Evolutionary conservation across 192 early-diverging fungal genomes (phyloP).

Genomic region (Coemansia sp.): DNA sequence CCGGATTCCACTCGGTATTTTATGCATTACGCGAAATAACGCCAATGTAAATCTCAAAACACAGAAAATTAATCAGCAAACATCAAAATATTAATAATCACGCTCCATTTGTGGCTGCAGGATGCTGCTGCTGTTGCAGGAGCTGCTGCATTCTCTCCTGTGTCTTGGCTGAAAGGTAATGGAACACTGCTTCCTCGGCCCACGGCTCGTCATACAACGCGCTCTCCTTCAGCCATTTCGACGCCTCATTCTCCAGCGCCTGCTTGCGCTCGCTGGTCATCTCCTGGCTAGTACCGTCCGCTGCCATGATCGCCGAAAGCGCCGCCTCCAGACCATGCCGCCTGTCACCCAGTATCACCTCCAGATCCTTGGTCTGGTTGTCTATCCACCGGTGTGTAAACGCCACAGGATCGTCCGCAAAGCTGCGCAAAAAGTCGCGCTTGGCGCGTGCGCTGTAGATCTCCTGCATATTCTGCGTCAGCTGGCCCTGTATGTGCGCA

Average conservation of each 20-base stretch:
- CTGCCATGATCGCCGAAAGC: slow-evolving; percentile 42
- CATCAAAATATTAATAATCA: not conserved
- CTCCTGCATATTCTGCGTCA: slow-evolving; percentile 75
- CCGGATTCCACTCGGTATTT: too few relatives aligned
- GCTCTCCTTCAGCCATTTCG: slow-evolving; percentile 54
- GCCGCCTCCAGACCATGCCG: slow-evolving; percentile 50
- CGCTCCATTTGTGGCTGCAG: slow-evolving; percentile 12
- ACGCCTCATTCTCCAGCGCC: slow-evolving; percentile 34
- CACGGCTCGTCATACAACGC: slow-evolving; percentile 57
- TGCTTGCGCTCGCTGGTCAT: slow-evolving; percentile 32
- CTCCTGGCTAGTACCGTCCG: slow-evolving; percentile 26
- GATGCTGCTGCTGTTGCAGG: slow-evolving; percentile 40
- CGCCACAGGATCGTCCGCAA: slow-evolving; percentile 80
- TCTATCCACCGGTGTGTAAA: slow-evolving; percentile 94
- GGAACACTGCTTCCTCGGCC: slow-evolving; percentile 89
- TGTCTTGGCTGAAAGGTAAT: slow-evolving; percentile 77
- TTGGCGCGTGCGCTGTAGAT: slow-evolving; percentile 89
- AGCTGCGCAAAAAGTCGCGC: slow-evolving; percentile 89
- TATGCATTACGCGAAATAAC: too few relatives aligned
- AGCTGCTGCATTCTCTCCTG: slow-evolving; percentile 55
- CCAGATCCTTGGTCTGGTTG: slow-evolving; percentile 89
- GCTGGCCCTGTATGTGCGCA: slow-evolving; percentile 49
- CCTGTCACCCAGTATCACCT: slow-evolving; percentile 62
- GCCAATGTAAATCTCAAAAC: not conserved
- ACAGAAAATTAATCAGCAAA: not conserved